phyloP scores from a whole-genome alignment of 2,329 filamentous ascomycete genomes.

The Penicillium sp. region DNA sequence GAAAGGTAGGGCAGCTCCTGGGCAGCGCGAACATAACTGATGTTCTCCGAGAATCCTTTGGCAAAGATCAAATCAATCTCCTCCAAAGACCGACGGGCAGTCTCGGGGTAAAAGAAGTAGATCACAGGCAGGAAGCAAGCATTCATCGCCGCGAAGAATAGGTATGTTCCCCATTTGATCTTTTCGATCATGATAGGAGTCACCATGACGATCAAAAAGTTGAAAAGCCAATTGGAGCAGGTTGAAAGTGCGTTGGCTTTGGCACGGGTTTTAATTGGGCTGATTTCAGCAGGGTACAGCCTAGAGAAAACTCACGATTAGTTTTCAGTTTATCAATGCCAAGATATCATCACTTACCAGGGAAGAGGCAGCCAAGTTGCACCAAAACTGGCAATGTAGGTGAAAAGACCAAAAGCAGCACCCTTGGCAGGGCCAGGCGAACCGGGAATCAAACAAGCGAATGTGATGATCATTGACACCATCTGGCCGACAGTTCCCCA shows the following conservation, averaged over 20 bases:
- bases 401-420: slow-evolving; percentile 53
- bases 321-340: neutral
- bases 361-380: slow-evolving; percentile 64
- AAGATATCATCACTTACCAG: slow-evolving; percentile 37
- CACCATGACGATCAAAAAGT: slow-evolving; percentile 48
- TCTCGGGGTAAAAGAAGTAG: slow-evolving; percentile 57
- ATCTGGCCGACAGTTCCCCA: slow-evolving; percentile 30
- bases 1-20: slow-evolving; percentile 22
- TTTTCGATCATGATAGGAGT: slow-evolving; percentile 34
- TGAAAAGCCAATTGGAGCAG: slow-evolving; percentile 24
- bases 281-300: slow-evolving; percentile 47
- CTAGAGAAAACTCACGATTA: neutral
- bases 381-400: slow-evolving; percentile 66
- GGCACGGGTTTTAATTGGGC: slow-evolving; percentile 51
- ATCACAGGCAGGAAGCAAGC: slow-evolving; percentile 9
- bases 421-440: slow-evolving; percentile 19
- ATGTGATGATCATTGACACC: slow-evolving; percentile 25
- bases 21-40: slow-evolving; percentile 24
- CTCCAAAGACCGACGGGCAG: slow-evolving; percentile 60
- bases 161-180: slow-evolving; percentile 10
- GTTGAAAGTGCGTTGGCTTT: slow-evolving; percentile 55
- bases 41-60: slow-evolving; percentile 14
- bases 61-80: slow-evolving; percentile 67
- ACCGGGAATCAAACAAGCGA: slow-evolving; percentile 25
- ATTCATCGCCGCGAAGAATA: slow-evolving; percentile 8